These are phyloP conservation scores for Chaetoceros muelleri DNA, from an alignment of 108 stramenopile species.

Conservation along the genomic window DNA sequence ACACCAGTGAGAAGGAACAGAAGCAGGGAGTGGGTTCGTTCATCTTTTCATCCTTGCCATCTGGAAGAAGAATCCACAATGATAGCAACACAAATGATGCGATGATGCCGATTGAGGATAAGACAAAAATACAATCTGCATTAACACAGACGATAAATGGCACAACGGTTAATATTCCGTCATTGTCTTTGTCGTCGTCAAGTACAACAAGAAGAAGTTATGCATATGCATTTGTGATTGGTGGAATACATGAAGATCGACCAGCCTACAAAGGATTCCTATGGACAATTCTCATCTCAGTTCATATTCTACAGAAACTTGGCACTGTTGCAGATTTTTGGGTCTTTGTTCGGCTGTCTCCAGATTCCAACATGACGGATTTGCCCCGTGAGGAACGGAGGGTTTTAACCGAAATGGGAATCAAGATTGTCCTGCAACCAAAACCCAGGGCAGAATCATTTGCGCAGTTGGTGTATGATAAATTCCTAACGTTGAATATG, in stretches of 20 bases:
- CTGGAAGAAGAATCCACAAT: too few species aligned
- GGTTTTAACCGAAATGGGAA: slow-evolving; percentile 12
- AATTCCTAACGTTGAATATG: slow-evolving; percentile 39
- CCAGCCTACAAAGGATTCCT: slow-evolving; percentile 16
- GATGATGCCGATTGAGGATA: too few species aligned
- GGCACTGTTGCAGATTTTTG: slow-evolving; percentile 31
- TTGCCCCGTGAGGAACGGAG: slow-evolving; percentile 21
- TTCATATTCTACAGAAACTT: slow-evolving; percentile 6
- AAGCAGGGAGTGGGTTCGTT: too few species aligned
- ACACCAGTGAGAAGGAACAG: too few species aligned
- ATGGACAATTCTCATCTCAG: slow-evolving; percentile 12
- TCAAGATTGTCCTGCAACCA: slow-evolving; percentile 23
- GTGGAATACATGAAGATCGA: slow-evolving; percentile 20
- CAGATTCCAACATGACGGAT: slow-evolving; percentile 4
- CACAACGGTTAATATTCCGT: too few species aligned
- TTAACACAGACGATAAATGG: too few species aligned
- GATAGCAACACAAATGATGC: too few species aligned
- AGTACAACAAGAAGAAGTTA: too few species aligned
- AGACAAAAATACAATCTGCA: too few species aligned
- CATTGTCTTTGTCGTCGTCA: too few species aligned
- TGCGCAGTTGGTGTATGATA: slow-evolving; percentile 28
- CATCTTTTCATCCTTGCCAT: too few species aligned
- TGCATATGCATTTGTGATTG: slow-evolving; percentile 38
- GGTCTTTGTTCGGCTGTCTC: slow-evolving; percentile 29
- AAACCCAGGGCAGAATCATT: slow-evolving; percentile 20